Evolutionary conservation across 2,329 filamentous ascomycete species (phyloP).

Genomic region (Ampelomyces quisqualis): DNA sequence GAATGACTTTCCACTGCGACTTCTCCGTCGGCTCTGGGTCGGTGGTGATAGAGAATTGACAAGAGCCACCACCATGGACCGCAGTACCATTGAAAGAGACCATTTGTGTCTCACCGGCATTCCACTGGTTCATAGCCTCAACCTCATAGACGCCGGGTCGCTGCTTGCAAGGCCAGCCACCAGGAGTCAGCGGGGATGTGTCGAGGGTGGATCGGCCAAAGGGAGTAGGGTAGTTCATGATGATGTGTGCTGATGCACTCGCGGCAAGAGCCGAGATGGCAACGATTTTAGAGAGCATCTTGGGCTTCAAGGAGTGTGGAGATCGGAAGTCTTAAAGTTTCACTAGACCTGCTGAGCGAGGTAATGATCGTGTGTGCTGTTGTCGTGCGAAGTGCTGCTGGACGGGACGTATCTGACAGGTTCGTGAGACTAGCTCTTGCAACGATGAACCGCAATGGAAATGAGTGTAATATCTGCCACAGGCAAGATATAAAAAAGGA

Average conservation of each 20-base stretch:
- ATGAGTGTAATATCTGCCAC: conserved; percentile 42
- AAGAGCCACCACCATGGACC: conserved; percentile 87
- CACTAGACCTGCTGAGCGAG: conserved; percentile 46
- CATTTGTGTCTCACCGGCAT: conserved; percentile 53
- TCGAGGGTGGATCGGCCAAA: conserved; percentile 52
- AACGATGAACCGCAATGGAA: conserved; percentile 20
- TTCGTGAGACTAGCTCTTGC: conserved; percentile 27
- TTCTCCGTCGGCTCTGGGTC: conserved; percentile 63
- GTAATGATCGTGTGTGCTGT: conserved; percentile 18
- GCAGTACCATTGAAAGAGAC: conserved; percentile 52
- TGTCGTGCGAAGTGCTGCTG: conserved; percentile 9
- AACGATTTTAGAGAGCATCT: conserved; percentile 54
- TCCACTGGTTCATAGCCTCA: conserved; percentile 60
- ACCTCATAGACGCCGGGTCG: conserved; percentile 51
- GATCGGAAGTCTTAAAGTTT: conserved; percentile 24
- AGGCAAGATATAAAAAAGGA: conserved; percentile 34
- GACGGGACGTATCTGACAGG: conserved; percentile 6
- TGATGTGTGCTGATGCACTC: conserved; percentile 71
- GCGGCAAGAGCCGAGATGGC: conserved; percentile 58
- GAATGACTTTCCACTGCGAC: conserved; percentile 82
- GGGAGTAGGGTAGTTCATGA: conserved; percentile 67
- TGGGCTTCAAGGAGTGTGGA: conserved; percentile 34
- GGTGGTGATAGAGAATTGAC: conserved; percentile 83
- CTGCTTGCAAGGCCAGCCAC: conserved; percentile 82
- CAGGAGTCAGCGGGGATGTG: conserved; percentile 64